Evolutionary conservation across 2,329 filamentous ascomycete genomes (phyloP).

Genomic region (Colletotrichum chrysophilum): DNA sequence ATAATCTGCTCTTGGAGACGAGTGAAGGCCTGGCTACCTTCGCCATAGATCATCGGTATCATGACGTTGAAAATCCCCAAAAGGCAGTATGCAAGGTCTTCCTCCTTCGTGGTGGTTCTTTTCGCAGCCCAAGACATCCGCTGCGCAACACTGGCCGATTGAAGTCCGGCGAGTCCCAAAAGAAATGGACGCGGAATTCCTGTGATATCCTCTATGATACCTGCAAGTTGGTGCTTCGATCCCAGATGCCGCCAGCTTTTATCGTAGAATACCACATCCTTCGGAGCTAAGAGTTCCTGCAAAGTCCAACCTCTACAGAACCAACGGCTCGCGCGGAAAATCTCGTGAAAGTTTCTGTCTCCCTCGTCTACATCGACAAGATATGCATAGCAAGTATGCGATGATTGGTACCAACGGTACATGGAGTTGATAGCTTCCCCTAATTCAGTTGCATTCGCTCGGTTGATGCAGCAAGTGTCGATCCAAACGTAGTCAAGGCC

Average conservation of each 20-base stretch:
- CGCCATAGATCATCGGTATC: slow-evolving; percentile 25
- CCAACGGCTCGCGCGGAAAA: slow-evolving; percentile 24
- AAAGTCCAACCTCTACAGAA: slow-evolving; percentile 27
- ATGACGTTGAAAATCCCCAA: slow-evolving; percentile 23
- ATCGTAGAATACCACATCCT: slow-evolving; percentile 25
- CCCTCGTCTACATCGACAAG: slow-evolving; percentile 18
- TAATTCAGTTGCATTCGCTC: slow-evolving; percentile 25
- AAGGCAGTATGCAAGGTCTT: slow-evolving; percentile 27
- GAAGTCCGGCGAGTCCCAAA: not conserved
- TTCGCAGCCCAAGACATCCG: slow-evolving; percentile 26
- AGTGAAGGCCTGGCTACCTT: slow-evolving; percentile 19
- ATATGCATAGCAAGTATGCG: slow-evolving; percentile 23
- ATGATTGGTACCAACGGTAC: slow-evolving; percentile 24
- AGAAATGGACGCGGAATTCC: slow-evolving; percentile 25
- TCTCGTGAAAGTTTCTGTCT: not conserved
- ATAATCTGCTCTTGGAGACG: slow-evolving; percentile 24
- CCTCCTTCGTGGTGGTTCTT: slow-evolving; percentile 12
- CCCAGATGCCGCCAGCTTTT: slow-evolving; percentile 20
- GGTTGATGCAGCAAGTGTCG: slow-evolving; percentile 31
- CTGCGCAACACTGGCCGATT: slow-evolving; percentile 23
- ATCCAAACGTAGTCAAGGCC: slow-evolving; percentile 24
- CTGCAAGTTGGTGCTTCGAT: slow-evolving; percentile 8
- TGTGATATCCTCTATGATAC: slow-evolving; percentile 32
- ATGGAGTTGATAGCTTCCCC: slow-evolving; percentile 24
- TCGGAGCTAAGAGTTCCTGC: slow-evolving; percentile 28